Percentiles rank a stretch among this genome's conserved stretches.
phyloP scores from a whole-genome alignment of 768 basidiomycete genomes.

The Leucosporidium scottii region DNA sequence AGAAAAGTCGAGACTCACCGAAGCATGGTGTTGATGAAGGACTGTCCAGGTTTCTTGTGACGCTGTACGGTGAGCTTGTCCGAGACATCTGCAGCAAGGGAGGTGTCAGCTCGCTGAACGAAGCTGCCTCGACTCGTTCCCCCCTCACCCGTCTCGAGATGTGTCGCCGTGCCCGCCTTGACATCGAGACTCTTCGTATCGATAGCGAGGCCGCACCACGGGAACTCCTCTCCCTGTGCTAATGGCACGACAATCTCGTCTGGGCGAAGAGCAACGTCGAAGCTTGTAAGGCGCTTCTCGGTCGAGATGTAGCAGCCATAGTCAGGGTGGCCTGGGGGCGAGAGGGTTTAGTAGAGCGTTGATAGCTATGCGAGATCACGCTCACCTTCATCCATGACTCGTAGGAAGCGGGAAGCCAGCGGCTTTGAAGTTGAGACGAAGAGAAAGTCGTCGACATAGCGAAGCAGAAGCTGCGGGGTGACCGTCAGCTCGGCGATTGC shows the following conservation, averaged over 20 bases:
- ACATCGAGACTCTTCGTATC: slow-evolving; percentile 69
- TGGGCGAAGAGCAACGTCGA: slow-evolving; percentile 48
- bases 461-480: slow-evolving; percentile 58
- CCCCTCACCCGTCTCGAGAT: too few species aligned
- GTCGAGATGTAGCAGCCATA: slow-evolving; percentile 86
- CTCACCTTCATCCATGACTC: slow-evolving; percentile 65
- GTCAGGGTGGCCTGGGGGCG: slow-evolving; percentile 63
- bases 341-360: neutral
- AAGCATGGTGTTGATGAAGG: slow-evolving; percentile 66
- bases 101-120: too few species aligned
- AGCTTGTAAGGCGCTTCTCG: slow-evolving; percentile 85
- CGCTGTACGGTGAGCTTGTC: slow-evolving; percentile 66
- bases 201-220: slow-evolving; percentile 87
- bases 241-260: slow-evolving; percentile 38
- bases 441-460: slow-evolving; percentile 92
- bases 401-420: slow-evolving; percentile 63
- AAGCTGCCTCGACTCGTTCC: too few species aligned
- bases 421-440: slow-evolving; percentile 63
- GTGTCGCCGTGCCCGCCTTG: slow-evolving; percentile 36
- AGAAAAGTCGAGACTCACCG: neutral
- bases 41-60: slow-evolving; percentile 57
- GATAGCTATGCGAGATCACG: too few species aligned
- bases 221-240: slow-evolving; percentile 55
- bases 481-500: neutral
- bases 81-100: slow-evolving; percentile 50